Base-by-base conservation (phyloP, 441 rosid species). In the Aquilaria agallochum region DNA sequence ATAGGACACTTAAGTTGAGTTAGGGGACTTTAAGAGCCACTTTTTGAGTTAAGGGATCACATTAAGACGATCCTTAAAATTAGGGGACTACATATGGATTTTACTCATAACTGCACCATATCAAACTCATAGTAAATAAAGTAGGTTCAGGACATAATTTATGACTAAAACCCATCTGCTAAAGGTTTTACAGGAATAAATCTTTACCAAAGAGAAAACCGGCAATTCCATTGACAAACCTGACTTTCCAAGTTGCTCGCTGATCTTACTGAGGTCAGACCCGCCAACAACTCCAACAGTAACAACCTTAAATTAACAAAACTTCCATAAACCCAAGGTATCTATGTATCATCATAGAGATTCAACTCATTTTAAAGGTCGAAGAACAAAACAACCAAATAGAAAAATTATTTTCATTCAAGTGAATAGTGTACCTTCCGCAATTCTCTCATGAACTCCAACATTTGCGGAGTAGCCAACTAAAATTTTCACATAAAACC, bases 211-310 rank as follows among this genome's bases (percentile, higher is more conserved):
- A 9, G 55, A 7, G 5, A 52, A 59, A 49, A 59, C 33, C 42
- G 7, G 7, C 42, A 36, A n/a, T 20, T 20, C 20, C 20, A 32
- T 14, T 49, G 36, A 20, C 68, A 62, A 77, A 95, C 99, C 98
- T 76, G 93, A 67, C 62, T 68, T 71, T 27, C 99, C 98, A 67
- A 95, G 97, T 77, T 95, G 99, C 78, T 95, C 97, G 20, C 97
- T 80, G 64, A 95, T 91, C 85, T 95, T 95, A 60, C 59, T 66
- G 51, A 95, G 84, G 64, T 95, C 97, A 51, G 99, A 95, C 78
- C 99, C 99, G 72, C 99, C 98, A 11, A 92, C 97, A 47, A 95
- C 92, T 30, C 97, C 99, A 31, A 95, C 85, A 31, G 91, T 78
- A 61, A 89, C 87, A 60, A 88, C 91, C 99, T 91, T 60, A 50